Evolutionary conservation across 805 yeast species (phyloP), one percentile per base, ranked within the genome.

Genomic region (Ogataea allantospora): DNA sequence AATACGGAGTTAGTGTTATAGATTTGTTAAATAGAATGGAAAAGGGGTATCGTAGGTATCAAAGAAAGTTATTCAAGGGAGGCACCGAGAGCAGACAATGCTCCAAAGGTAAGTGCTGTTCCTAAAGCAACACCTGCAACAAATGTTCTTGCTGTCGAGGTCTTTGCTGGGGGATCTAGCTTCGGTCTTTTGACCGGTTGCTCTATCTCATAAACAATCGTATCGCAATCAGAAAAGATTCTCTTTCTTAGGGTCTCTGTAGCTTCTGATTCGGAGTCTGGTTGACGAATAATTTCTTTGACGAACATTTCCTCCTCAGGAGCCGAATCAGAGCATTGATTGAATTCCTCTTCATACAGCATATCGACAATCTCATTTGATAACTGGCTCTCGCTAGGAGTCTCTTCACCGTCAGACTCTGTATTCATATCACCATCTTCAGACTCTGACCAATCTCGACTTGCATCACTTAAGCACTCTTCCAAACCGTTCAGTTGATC

Each of bases 61-160:
- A 31, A 32, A 16, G 23, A 13, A 21, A 13, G 20, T 42, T 37
- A 39, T 27, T 44, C 48, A 17, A 40, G 20, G 30, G 40, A 46
- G 7, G 50, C 45, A 7, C 56, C 57, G 15, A 50, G 31, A 4
- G 51, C 54, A 47, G 57, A 51, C 30, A 60, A 51, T 4, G 57
- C 51, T 10, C 51, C 46, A 38, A 52, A 38, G 6, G 54, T 54
- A 12, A 42, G 23, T 2, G 40, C 44, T 4, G 54, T 38, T 3
- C 60, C 60, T 19, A 53, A 7, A 2, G 47, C 49, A 12, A 46
- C 23, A 17, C 58, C 56, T 9, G 44, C 37, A 18, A 43, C 32
- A 30, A 49, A 49, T 20, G 37, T 26, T 19, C 12, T 18, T 18
- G 33, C 8, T 9, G 17, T 34, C 2, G 21, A 17, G n/a, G 23